Base-by-base conservation (phyloP, 1,284 basidiomycete species). In the Pulveroboletus sp. region DNA sequence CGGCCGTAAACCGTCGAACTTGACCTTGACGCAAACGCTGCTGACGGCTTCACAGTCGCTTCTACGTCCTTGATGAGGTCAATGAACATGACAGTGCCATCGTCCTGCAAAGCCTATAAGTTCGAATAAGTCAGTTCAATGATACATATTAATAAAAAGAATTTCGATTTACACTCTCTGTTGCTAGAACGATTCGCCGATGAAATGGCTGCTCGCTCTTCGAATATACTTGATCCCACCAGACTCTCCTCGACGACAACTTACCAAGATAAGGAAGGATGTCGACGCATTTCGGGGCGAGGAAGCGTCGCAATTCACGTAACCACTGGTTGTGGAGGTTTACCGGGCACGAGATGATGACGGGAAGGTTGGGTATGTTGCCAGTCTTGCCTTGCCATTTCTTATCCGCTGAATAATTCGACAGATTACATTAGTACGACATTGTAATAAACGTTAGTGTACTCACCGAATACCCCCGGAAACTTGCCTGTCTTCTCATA, bases 301-400 rank as follows among this genome's bases (percentile, higher is more conserved):
- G 25, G 35, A 57, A 57, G 2, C 50, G 45, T 33, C 45, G 25
- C 7, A 57, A 11, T 14, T 57, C 55, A 4, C 35, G 35, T 1
- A 7, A 22, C 55, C 55, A 57, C 28, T 57, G 55, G 6, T 7
- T 33, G 28, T 57, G 45, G 4, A 57, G 45, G 24, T 42, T 57
- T 7, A 52, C 49, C 1, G 35, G 50, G 26, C 50, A 57, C 4
- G 31, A 11, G 26, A 57, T 57, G 3, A 57, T 3, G 24, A 57
- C 17, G 7, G 29, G 29, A 31, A 31, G 29, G 12, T 31, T n/a
- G 17, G 44, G 45, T 11, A 48, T 47, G 12, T 57, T 57, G 1
- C 50, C 29, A 12, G 28, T 29, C 17, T 10, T 0, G 58, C 53
- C 40, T 64, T 65, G 1, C 62, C 58, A 7, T 64, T 56, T 0